Evolutionary conservation across 1,284 basidiomycete genomes (phyloP).

Genomic region (Cutaneotrichosporon arboriforme): DNA sequence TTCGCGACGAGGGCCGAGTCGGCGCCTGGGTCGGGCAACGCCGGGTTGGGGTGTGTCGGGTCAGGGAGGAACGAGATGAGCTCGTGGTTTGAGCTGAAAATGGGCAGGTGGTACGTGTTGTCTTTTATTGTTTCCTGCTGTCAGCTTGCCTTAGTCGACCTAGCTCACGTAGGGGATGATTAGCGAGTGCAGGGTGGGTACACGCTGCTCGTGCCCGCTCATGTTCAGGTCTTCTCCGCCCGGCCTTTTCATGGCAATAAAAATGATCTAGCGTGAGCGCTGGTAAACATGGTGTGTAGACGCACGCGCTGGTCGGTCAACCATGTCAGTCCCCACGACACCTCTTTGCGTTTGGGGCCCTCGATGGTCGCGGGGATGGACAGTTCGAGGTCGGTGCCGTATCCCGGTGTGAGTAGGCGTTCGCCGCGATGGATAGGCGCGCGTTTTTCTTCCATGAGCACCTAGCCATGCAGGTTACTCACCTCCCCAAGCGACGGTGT

Average conservation of each 20-base stretch:
- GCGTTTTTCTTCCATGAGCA: not conserved
- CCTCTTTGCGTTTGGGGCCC: slow-evolving; percentile 39
- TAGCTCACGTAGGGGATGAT: slow-evolving; percentile 35
- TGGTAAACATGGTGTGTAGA: not conserved
- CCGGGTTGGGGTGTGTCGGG: slow-evolving; percentile 4
- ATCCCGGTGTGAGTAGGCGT: slow-evolving; percentile 25
- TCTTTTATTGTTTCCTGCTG: slow-evolving; percentile 18
- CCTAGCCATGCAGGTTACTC: not conserved
- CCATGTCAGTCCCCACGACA: slow-evolving; percentile 32
- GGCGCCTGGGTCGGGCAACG: slow-evolving; percentile 32
- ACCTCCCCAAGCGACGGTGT: slow-evolving; percentile 12
- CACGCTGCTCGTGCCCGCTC: slow-evolving; percentile 15
- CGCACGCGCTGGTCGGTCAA: slow-evolving; percentile 40
- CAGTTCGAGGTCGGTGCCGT: slow-evolving; percentile 34
- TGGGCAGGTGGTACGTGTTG: slow-evolving; percentile 35
- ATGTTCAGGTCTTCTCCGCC: slow-evolving; percentile 7
- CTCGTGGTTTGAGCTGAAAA: slow-evolving; percentile 38
- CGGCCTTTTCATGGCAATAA: slow-evolving; percentile 11
- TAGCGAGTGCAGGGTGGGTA: slow-evolving; percentile 25
- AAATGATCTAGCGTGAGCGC: slow-evolving; percentile 22
- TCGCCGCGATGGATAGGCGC: slow-evolving; percentile 24
- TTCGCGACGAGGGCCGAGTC: slow-evolving; percentile 31
- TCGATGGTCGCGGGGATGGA: slow-evolving; percentile 36
- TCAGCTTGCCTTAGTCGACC: not conserved
- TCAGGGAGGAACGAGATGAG: slow-evolving; percentile 34